Conservation (phyloP, 495 filamentous ascomycete genomes). For the Eremomyces bilateralis region DNA sequence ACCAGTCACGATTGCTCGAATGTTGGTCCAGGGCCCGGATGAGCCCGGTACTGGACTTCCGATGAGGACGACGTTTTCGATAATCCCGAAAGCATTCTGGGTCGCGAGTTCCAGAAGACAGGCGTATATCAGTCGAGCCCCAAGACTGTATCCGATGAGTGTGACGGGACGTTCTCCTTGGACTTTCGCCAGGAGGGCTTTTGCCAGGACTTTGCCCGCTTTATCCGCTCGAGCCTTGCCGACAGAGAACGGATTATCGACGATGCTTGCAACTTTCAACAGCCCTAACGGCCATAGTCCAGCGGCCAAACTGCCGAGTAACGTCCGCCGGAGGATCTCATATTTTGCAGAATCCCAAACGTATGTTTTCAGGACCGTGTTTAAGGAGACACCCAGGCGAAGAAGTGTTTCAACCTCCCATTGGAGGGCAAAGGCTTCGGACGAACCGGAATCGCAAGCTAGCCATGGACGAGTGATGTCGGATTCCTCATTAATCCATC, state of each 20-base stretch:
- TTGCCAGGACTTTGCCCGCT: conserved; percentile 63
- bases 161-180: conserved; percentile 81
- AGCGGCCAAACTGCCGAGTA: conserved; percentile 49
- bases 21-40: conserved; percentile 34
- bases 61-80: conserved; percentile 70
- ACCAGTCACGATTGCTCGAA: conserved; percentile 32
- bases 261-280: conserved; percentile 54
- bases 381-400: conserved; percentile 55
- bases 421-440: conserved; percentile 63
- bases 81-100: conserved; percentile 58
- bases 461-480: conserved; percentile 59
- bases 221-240: conserved; percentile 71
- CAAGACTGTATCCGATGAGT: conserved; percentile 76
- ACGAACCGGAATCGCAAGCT: conserved; percentile 39
- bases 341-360: conserved; percentile 59
- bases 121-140: conserved; percentile 67
- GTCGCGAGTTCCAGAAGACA: conserved; percentile 59
- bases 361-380: conserved; percentile 48
- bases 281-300: conserved; percentile 58
- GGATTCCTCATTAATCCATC: conserved; percentile 53
- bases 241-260: conserved; percentile 80
- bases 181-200: conserved; percentile 67
- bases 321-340: conserved; percentile 54
- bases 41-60: conserved; percentile 67
- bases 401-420: conserved; percentile 64